Evolutionary conservation across 805 yeast genomes (phyloP), one percentile per base, ranked within the genome.

Genomic region (Torulaspora microellipsoides): DNA sequence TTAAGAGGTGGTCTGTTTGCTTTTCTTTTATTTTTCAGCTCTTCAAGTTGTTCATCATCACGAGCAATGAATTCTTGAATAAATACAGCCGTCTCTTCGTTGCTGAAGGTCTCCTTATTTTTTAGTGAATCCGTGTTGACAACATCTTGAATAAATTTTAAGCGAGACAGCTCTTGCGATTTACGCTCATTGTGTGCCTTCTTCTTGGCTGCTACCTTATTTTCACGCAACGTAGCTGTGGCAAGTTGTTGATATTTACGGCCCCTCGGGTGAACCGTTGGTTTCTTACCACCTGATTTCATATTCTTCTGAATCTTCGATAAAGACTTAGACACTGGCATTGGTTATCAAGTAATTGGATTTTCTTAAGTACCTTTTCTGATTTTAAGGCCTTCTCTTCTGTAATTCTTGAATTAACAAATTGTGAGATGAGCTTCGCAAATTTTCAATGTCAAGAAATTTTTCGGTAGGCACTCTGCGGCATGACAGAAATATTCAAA

Each of bases 181-280:
- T 77, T 80, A 51, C 78, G 77, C 46, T 80, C 83, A 27, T 73
- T 64, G 53, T 77, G 78, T 39, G 71, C 72, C 15, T 72, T 63
- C 59, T 84, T 85, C 60, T 76, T 78, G 39, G 71, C 71, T 30
- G 72, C 76, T 40, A 91, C 66, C 61, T 85, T 86, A 38, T 72
- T 73, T 50, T 90, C 95, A 64, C 99, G 77, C 35, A 88, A 67
- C 1, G 95, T 79, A n/a, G 97, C 97, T 50, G 93, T 72, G 43
- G 82, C 82, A 40, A 91, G 68, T 60, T 84, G 87, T 64, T 83
- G 83, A 64, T 88, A 84, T 64, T 89, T 91, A 42, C 96, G 76
- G 8, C 97, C 96, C 58, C 82, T 83, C 15, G 95, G 93, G 61
- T 91, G 98, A 27, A 65, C 54, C n/a, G 57, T 55, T 9, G 46